phyloP scores from a whole-genome alignment of 116 monocot genomes.

The Dioscorea cayenensis region DNA sequence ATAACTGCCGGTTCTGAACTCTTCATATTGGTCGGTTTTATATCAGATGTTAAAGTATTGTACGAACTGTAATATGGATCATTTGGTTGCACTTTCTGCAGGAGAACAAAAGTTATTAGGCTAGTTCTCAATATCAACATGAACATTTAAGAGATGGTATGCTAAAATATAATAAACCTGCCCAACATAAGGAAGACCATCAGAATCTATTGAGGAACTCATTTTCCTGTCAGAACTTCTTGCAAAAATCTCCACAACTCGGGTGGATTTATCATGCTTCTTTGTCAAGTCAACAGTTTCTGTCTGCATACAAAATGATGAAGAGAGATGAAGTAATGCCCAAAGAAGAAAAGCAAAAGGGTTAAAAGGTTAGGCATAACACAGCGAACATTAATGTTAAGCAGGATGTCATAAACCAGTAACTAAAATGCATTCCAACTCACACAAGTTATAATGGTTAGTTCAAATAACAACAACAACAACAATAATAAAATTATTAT shows the following conservation, averaged over 20 bases:
- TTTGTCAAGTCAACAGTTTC: conserved; percentile 68
- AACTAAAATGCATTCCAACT: no score
- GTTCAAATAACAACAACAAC: no score
- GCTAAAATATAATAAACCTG: conserved; percentile 38
- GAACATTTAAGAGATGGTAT: background rate
- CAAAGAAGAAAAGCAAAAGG: background rate
- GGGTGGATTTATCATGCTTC: conserved; percentile 25
- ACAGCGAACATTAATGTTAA: no score
- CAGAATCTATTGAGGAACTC: conserved; percentile 51
- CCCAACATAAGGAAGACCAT: conserved; percentile 90
- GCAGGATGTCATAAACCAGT: no score
- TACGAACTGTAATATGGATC: conserved; percentile 57
- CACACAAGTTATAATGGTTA: no score
- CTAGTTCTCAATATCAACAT: no score
- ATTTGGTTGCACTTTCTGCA: conserved; percentile 55
- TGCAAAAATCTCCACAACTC: conserved; percentile 51
- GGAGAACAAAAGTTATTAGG: background rate
- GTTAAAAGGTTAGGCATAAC: background rate
- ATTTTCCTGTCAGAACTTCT: conserved; percentile 29
- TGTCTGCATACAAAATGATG: conserved; percentile 48
- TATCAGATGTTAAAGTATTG: conserved; percentile 42
- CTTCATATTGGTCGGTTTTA: conserved; percentile 35
- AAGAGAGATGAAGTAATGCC: background rate
- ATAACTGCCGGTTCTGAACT: conserved; percentile 74
- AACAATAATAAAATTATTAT: no score